Evolutionary conservation across 495 filamentous ascomycete species (phyloP).

Genomic region (Penicillium dipodomyicola): DNA sequence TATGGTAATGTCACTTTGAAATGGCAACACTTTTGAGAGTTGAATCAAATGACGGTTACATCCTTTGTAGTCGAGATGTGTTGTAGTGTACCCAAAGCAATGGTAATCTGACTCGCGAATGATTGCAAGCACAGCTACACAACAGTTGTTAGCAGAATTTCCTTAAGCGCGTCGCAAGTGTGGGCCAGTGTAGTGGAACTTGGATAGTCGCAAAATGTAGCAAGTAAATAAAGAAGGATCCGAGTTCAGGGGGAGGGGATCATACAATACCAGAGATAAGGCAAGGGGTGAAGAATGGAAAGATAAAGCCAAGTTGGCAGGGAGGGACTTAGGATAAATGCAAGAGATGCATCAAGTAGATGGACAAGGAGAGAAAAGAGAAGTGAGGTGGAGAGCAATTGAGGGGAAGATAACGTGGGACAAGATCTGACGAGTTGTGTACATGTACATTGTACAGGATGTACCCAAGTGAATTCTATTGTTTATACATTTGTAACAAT

Average conservation of each 20-base stretch:
- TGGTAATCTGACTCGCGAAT: background rate
- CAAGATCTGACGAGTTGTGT: background rate
- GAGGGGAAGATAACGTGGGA: conserved; percentile 13
- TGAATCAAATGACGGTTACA: conserved; percentile 14
- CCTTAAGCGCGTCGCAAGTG: background rate
- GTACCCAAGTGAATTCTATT: conserved; percentile 1
- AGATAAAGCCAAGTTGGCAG: conserved; percentile 1
- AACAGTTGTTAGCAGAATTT: background rate
- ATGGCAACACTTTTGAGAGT: conserved; percentile 13
- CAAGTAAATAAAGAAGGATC: background rate
- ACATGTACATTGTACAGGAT: background rate
- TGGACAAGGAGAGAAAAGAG: background rate
- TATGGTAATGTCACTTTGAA: background rate
- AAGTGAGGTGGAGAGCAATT: conserved; percentile 9
- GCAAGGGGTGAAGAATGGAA: conserved; percentile 8
- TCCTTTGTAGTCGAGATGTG: conserved; percentile 11
- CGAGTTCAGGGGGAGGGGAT: background rate
- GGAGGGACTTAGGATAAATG: background rate
- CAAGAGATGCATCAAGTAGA: background rate
- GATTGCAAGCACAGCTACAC: background rate
- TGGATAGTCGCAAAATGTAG: background rate
- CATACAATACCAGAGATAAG: conserved; percentile 3
- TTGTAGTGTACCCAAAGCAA: background rate
- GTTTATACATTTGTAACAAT: background rate
- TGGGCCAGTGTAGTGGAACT: background rate